Base-by-base conservation (phyloP, 2,329 filamentous ascomycete species). In the Pseudocercospora crystallina region DNA sequence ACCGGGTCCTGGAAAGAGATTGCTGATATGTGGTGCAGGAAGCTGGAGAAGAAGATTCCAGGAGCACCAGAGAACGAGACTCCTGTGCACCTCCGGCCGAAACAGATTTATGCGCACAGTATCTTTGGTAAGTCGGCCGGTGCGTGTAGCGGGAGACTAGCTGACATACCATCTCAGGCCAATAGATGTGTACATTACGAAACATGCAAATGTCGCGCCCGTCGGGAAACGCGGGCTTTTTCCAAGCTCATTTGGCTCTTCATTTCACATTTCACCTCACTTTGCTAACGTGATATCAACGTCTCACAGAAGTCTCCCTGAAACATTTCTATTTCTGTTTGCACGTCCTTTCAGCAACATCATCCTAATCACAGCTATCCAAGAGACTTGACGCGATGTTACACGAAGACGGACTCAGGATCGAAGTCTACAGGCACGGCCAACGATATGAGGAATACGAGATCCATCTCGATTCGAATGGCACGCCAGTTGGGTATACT, bases 31-130 rank as follows among this genome's bases (percentile, higher is more conserved):
- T 33, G 20, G 15, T 3, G 30, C 36, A 61, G 78, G 73, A 75
- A 75, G 62, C 59, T 79, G 65, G 75, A 78, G 67, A 79, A 79
- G 71, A 72, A 65, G 58, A 78, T 79, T 62, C 76, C 76, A 53
- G 76, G 74, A 54, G 68, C 75, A 49, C 76, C 76, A 48, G 71
- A 74, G 61, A 71, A 69, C 60, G 74, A 76, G 62, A 67, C 66
- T 15, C 76, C 74, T 7, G 74, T 79, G 42, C 76, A 79, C 67
- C 64, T 75, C 61, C 71, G 74, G 57, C 72, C 71, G 62, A 66
- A 65, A 66, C 74, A 78, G 64, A 77, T 71, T 49, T 62, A 62
- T 54, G 51, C 51, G 2, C 41, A 49, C n/a, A 44, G 39, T 26
- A 53, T 49, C 8, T 49, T 53, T 26, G 51, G 53, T 52, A 40